These are phyloP conservation scores for Tausonia pullulans DNA, from an alignment of 1,284 basidiomycete species.

Conservation along the genomic window DNA sequence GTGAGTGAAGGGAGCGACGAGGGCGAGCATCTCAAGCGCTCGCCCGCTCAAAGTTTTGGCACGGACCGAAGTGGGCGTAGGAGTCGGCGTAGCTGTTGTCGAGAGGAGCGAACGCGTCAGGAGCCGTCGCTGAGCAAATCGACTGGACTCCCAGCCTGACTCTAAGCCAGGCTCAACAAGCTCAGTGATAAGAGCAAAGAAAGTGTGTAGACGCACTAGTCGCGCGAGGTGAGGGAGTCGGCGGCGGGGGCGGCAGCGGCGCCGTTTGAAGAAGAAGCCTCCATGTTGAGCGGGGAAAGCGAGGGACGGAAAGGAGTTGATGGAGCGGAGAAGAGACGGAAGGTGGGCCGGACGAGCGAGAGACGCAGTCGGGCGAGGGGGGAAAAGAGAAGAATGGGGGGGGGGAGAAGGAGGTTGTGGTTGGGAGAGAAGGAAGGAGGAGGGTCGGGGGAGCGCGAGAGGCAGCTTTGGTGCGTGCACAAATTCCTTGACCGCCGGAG, in stretches of 20 bases:
- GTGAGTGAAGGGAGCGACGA: background rate
- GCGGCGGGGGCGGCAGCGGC: conserved; percentile 20
- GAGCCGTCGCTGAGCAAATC: background rate
- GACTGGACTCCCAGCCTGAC: background rate
- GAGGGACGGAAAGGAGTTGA: background rate
- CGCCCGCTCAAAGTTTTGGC: background rate
- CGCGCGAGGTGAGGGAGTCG: conserved; percentile 31
- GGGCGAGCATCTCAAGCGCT: background rate
- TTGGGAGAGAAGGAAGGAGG: background rate
- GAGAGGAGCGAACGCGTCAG: background rate
- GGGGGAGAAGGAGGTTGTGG: background rate
- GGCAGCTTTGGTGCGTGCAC: too few species aligned
- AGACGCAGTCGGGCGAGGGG: background rate
- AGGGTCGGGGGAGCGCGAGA: background rate
- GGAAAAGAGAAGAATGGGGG: background rate
- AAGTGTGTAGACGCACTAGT: conserved; percentile 28
- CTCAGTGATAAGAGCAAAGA: background rate
- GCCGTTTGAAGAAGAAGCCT: conserved; percentile 13
- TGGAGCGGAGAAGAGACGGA: background rate
- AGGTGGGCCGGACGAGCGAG: background rate
- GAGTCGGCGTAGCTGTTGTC: conserved; percentile 43
- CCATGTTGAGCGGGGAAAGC: conserved; percentile 6
- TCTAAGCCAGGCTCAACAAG: conserved; percentile 3
- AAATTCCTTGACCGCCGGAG: too few species aligned
- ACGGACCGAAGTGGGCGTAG: conserved; percentile 72